A percentile compares a stretch with the other conserved stretches of the same genome.
Conservation (phyloP, 306 rosid species). For the Chamaecrista fasciculata region DNA sequence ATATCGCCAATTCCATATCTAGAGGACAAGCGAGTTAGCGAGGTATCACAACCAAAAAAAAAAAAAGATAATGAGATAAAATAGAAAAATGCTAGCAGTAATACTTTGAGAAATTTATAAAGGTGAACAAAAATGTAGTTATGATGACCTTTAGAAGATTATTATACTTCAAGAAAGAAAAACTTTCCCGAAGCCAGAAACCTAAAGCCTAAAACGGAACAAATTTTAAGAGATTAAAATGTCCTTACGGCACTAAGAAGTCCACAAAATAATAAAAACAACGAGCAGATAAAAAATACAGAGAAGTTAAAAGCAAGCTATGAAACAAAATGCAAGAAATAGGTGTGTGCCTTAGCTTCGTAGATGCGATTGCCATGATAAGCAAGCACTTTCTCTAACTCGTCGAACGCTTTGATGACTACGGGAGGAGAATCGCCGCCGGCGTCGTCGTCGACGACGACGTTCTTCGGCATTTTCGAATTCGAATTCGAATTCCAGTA, state of each 20-base stretch:
- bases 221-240: slow-evolving; percentile 10
- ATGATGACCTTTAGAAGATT: background rate
- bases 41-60: no score
- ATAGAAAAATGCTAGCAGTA: no score
- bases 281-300: background rate
- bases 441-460: slow-evolving; percentile 63
- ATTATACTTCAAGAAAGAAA: no score
- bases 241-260: background rate
- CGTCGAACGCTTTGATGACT: slow-evolving; percentile 50
- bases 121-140: slow-evolving; percentile 5
- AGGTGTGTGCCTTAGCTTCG: slow-evolving; percentile 88
- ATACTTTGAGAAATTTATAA: background rate
- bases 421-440: slow-evolving; percentile 59
- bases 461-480: slow-evolving; percentile 65
- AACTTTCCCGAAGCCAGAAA: slow-evolving; percentile 36
- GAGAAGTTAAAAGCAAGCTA: background rate
- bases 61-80: no score
- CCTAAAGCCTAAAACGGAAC: slow-evolving; percentile 24
- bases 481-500: background rate
- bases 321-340: background rate
- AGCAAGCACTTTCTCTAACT: slow-evolving; percentile 86
- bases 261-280: background rate
- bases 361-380: slow-evolving; percentile 92
- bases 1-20: background rate
- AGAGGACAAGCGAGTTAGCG: slow-evolving; percentile 2